Evolutionary conservation across 306 rosid species (phyloP), one percentile per base, ranked within the genome.

Genomic region (Sophora flavescens): DNA sequence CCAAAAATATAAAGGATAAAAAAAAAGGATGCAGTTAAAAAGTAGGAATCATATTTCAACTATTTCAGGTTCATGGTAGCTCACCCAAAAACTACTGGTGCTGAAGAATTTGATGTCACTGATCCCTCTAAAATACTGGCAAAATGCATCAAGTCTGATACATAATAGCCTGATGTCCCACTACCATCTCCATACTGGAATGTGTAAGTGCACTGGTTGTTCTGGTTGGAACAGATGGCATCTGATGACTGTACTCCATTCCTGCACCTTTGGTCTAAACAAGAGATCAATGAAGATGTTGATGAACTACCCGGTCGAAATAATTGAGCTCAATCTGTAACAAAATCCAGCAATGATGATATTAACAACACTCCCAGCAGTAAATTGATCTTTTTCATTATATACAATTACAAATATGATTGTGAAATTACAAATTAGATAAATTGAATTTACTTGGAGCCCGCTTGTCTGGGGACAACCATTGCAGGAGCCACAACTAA

Each of bases 101-200:
- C 91, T 0, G 97, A 92, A 67, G 92, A 59, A 78, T 87, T 88
- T 18, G 91, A 44, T 32, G 62, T 65, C 72, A 80, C 6, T 16
- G 93, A 13, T 68, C 81, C 85, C 73, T 84, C 86, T 11, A 86
- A 70, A 79, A 93, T 85, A 35, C 87, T 74, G 59, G 90, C 86
- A 15, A 92, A 88, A 74, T 88, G 90, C 87, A 95, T 82, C 82
- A 87, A 75, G 76, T 95, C 99, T 0, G 85, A 81, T 13, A 95
- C 86, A 16, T 92, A 92, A 86, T 88, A 92, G 59, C 99, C 97
- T 0, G 96, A 76, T 14, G 97, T 88, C 57, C 93, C 96, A 76
- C 99, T 95, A 9, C 91, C 96, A 79, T 95, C 99, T 63, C 97
- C 99, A 58, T 95, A 95, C 78, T 90, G 90, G 70, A 95, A 90